phyloP scores from a whole-genome alignment of 2,329 filamentous ascomycete genomes.

The Madurella fahalii region DNA sequence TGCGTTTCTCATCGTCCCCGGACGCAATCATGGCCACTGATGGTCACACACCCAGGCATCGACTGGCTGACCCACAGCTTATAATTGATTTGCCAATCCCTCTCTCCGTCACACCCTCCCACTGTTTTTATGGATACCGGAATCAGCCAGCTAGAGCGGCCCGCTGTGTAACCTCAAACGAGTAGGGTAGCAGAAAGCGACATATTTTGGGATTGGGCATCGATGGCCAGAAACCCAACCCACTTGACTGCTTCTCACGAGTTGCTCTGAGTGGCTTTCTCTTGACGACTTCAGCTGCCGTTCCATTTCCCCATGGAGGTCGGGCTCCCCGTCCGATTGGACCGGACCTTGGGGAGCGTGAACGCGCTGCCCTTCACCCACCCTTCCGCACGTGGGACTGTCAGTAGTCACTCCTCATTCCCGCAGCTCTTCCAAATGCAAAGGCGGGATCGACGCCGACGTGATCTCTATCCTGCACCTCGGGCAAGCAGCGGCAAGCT shows the following conservation, averaged over 20 bases:
- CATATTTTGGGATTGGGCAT: slow-evolving; percentile 10
- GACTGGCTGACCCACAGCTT: no score
- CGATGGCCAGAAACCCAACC: slow-evolving; percentile 13
- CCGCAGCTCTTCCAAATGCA: neutral
- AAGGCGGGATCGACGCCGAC: neutral
- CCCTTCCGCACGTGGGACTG: neutral
- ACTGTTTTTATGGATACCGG: neutral
- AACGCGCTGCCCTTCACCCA: neutral
- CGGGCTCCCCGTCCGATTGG: neutral
- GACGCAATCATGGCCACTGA: neutral
- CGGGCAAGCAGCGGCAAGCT: neutral
- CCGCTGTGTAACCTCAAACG: neutral
- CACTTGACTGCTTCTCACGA: neutral
- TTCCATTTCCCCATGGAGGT: slow-evolving; percentile 2
- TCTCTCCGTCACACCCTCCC: neutral
- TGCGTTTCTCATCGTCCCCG: neutral
- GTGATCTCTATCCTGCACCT: neutral
- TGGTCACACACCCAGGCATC: neutral
- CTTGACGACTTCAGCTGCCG: slow-evolving; percentile 1
- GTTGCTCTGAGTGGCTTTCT: slow-evolving; percentile 1
- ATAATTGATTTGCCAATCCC: no score
- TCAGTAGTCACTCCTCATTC: neutral
- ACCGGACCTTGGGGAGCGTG: neutral
- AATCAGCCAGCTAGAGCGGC: neutral
- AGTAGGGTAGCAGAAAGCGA: slow-evolving; percentile 3